Evolutionary conservation across 1,139 yeast species (phyloP).

Genomic region (Pichia sp.): DNA sequence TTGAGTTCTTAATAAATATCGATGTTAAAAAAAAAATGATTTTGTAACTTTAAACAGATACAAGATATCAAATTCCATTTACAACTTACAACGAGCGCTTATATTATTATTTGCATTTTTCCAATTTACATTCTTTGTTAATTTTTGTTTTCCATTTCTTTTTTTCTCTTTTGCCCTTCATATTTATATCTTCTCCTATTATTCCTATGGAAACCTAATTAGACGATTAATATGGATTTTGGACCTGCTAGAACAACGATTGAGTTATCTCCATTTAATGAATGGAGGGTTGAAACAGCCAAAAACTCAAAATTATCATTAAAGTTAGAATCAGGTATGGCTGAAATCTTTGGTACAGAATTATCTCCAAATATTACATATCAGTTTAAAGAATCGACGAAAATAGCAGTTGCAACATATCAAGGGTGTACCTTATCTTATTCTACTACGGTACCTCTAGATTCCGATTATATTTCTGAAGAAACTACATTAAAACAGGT

Average conservation of each 20-base stretch:
- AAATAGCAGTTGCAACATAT: constrained; percentile 56
- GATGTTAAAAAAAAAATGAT: too few relatives aligned
- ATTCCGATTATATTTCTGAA: constrained; percentile 58
- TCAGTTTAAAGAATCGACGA: constrained; percentile 49
- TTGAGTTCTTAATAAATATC: too few relatives aligned
- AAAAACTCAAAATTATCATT: constrained; percentile 50
- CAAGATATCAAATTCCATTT: too few relatives aligned
- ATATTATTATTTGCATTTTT: too few relatives aligned
- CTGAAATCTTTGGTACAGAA: constrained; percentile 91
- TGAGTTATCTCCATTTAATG: constrained; percentile 44
- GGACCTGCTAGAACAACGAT: constrained; percentile 14
- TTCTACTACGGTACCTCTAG: constrained; percentile 24
- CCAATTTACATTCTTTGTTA: too few relatives aligned
- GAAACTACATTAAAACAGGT: constrained; percentile 52
- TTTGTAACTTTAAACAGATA: too few relatives aligned
- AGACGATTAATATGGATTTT: constrained; percentile 12
- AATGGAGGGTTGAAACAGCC: constrained; percentile 82
- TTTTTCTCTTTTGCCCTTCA: background rate
- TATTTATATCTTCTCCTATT: background rate
- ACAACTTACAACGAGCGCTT: too few relatives aligned
- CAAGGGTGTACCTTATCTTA: constrained; percentile 49
- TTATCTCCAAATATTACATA: constrained; percentile 66
- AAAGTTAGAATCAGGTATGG: constrained; percentile 60
- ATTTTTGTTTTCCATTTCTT: background rate
- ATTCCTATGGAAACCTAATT: background rate